Evolutionary conservation across 495 filamentous ascomycete genomes (phyloP).

Genomic region (Aspergillus asperescens): DNA sequence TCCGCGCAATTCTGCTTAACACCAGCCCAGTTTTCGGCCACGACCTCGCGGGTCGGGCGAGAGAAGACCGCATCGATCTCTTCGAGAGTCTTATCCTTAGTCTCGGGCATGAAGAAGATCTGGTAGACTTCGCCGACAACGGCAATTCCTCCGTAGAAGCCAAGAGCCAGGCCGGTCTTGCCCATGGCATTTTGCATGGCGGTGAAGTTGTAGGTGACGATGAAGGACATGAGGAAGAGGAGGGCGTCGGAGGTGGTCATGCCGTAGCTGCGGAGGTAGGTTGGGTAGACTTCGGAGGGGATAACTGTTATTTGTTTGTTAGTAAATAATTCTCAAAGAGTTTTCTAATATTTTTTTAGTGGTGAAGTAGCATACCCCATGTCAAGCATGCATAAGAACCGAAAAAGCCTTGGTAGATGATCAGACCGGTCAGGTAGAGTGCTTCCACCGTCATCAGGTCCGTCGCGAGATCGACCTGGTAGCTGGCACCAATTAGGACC

Average conservation of each 20-base stretch:
- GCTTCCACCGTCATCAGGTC: slow-evolving; percentile 42
- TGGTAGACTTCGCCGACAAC: slow-evolving; percentile 54
- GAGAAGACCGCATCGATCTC: slow-evolving; percentile 57
- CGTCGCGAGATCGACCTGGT: slow-evolving; percentile 37
- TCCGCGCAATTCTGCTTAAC: slow-evolving; percentile 10
- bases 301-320: slow-evolving; percentile 35
- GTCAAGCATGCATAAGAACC: slow-evolving; percentile 59
- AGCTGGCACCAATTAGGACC: slow-evolving; percentile 50
- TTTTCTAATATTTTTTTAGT: too few species aligned
- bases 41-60: slow-evolving; percentile 50
- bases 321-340: too few species aligned
- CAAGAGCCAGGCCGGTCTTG: slow-evolving; percentile 50
- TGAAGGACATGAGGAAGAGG: slow-evolving; percentile 56
- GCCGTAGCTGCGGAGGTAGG: slow-evolving; percentile 55
- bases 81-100: slow-evolving; percentile 58
- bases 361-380: too few species aligned
- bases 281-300: slow-evolving; percentile 55
- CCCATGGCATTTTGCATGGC: slow-evolving; percentile 54
- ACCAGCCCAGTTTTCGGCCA: slow-evolving; percentile 37
- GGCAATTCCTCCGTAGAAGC: slow-evolving; percentile 59
- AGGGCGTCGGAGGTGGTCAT: slow-evolving; percentile 54
- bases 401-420: slow-evolving; percentile 59
- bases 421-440: slow-evolving; percentile 52
- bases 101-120: slow-evolving; percentile 59
- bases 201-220: slow-evolving; percentile 60